These are phyloP conservation scores for Parachlorella kessleri DNA, from an alignment of 139 green algal genomes.

Conservation along the genomic window DNA sequence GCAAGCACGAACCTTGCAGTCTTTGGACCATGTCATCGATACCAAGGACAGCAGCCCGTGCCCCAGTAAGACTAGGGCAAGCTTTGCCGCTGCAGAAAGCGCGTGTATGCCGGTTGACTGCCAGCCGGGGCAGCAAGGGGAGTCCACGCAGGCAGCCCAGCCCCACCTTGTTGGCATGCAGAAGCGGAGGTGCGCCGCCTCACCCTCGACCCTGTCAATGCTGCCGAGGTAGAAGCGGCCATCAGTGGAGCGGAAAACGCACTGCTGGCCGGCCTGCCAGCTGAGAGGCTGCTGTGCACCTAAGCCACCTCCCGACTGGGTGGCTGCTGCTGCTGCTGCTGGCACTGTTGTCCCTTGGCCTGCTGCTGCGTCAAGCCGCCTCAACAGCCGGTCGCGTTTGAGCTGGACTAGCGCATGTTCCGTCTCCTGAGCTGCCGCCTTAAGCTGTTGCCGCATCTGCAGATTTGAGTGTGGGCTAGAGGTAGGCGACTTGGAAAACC, in stretches of 20 bases:
- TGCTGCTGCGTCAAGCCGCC: constrained; percentile 1
- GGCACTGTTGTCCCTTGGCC: not conserved
- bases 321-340: not conserved
- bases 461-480: no score
- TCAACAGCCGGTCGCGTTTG: constrained; percentile 13
- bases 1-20: no score
- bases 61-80: no score
- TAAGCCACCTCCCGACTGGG: not conserved
- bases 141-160: no score
- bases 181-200: not conserved
- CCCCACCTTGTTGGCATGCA: constrained; percentile 1
- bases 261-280: not conserved
- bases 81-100: no score
- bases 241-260: constrained; percentile 12
- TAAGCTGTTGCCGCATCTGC: constrained; percentile 17
- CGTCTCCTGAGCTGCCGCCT: not conserved
- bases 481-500: no score
- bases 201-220: not conserved
- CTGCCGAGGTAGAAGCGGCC: constrained; percentile 10
- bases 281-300: not conserved
- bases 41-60: not conserved
- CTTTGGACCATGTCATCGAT: not conserved
- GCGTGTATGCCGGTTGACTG: no score
- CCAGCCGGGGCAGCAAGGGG: no score
- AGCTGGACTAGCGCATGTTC: constrained; percentile 14